These are phyloP conservation scores for Neurospora sp. DNA, from an alignment of 495 filamentous ascomycete species.

Conservation along the genomic window DNA sequence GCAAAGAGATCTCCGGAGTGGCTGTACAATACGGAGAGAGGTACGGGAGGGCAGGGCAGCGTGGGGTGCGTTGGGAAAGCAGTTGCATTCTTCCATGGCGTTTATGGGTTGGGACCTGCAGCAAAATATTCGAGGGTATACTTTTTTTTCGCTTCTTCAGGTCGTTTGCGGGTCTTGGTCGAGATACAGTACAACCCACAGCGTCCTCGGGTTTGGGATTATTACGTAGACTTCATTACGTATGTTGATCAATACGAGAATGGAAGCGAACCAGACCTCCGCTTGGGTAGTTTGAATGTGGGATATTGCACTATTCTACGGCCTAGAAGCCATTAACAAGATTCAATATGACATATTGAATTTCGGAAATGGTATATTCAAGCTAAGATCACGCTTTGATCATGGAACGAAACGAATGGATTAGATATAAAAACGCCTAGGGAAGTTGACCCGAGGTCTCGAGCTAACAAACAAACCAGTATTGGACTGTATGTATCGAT, in stretches of 20 bases:
- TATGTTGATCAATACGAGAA: not conserved
- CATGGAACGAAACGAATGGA: too few relatives aligned
- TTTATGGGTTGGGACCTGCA: conserved; percentile 14
- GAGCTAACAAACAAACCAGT: too few relatives aligned
- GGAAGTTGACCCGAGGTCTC: too few relatives aligned
- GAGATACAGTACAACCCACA: not conserved
- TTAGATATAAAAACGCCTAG: too few relatives aligned
- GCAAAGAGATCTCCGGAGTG: not conserved
- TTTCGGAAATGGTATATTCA: too few relatives aligned
- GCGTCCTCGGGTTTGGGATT: not conserved
- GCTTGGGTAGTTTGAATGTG: not conserved
- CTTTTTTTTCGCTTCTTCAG: not conserved
- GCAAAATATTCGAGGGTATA: conserved; percentile 1
- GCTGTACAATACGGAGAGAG: conserved; percentile 13
- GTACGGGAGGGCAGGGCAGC: not conserved
- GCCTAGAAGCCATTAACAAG: not conserved
- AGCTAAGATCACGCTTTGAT: too few relatives aligned
- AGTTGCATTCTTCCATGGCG: conserved; percentile 21
- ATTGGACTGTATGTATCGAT: not conserved
- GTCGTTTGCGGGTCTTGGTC: not conserved
- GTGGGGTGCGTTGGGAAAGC: not conserved
- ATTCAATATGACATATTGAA: too few relatives aligned
- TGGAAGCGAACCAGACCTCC: not conserved
- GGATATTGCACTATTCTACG: not conserved
- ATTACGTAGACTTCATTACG: not conserved